These are phyloP conservation scores for Telopea speciosissima DNA, from an alignment of 177 flowering plant species.

Conservation along the genomic window DNA sequence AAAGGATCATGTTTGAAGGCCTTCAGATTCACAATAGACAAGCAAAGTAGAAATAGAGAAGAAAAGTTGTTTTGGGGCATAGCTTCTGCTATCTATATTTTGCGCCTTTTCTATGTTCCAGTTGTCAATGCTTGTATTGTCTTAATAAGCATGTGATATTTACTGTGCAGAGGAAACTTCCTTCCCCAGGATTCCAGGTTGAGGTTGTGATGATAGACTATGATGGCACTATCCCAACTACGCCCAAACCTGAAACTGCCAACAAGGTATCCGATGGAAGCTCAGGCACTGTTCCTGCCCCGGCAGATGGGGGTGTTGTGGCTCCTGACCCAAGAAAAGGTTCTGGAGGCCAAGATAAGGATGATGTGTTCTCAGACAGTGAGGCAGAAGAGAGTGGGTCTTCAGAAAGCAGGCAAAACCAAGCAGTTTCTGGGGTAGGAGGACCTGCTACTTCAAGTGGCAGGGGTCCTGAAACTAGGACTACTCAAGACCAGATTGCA, in stretches of 20 bases:
- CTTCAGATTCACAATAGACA: background rate
- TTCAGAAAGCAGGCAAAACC: slow-evolving; percentile 37
- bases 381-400: slow-evolving; percentile 57
- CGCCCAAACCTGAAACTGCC: slow-evolving; percentile 28
- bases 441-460: slow-evolving; percentile 19
- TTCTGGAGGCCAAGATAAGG: slow-evolving; percentile 45
- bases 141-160: slow-evolving; percentile 2
- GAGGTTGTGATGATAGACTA: slow-evolving; percentile 80
- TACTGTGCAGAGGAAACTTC: slow-evolving; percentile 72
- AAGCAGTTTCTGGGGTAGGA: slow-evolving; percentile 21
- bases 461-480: slow-evolving; percentile 22
- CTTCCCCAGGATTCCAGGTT: slow-evolving; percentile 92
- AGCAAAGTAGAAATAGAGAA: background rate
- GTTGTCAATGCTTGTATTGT: background rate
- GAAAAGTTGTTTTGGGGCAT: background rate
- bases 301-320: slow-evolving; percentile 25
- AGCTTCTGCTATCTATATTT: background rate
- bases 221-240: slow-evolving; percentile 36
- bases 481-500: slow-evolving; percentile 31
- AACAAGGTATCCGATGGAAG: slow-evolving; percentile 34
- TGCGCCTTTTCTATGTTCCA: too few relatives aligned
- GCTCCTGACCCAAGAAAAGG: slow-evolving; percentile 32
- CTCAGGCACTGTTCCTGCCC: slow-evolving; percentile 26
- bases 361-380: slow-evolving; percentile 84
- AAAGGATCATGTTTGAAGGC: background rate